phyloP scores from a whole-genome alignment of 2,329 filamentous ascomycete species.

The Epichloe gansuensis region DNA sequence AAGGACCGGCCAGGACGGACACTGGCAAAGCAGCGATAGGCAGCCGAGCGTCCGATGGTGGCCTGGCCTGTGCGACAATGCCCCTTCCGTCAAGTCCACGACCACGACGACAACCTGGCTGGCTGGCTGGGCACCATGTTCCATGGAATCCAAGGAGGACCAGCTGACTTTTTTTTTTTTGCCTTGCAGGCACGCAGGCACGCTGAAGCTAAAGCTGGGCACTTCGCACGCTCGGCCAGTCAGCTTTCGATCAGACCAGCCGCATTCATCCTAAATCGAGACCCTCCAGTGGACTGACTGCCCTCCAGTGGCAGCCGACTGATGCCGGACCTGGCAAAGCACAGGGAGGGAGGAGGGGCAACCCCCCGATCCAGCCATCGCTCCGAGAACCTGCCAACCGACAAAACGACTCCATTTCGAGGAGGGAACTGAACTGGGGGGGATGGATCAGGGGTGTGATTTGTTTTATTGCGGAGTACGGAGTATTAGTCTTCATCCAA shows the following conservation, averaged over 20 bases:
- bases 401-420: too few species aligned
- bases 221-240: not conserved
- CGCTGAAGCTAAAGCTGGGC: too few species aligned
- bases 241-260: not conserved
- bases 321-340: not conserved
- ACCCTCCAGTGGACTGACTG: not conserved
- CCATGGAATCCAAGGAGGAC: not conserved
- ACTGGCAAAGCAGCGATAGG: not conserved
- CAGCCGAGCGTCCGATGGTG: not conserved
- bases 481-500: too few species aligned
- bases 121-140: not conserved
- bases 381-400: too few species aligned
- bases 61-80: not conserved
- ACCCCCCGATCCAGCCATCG: too few species aligned
- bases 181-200: too few species aligned
- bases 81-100: not conserved
- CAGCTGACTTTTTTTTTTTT: too few species aligned
- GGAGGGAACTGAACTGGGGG: too few species aligned
- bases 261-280: not conserved
- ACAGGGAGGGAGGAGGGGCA: not conserved
- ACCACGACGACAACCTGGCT: too few species aligned
- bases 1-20: not conserved
- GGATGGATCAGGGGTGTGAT: too few species aligned
- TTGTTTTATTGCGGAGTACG: too few species aligned
- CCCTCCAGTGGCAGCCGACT: not conserved